Base-by-base conservation (phyloP, 441 rosid genomes). In the Bruguiera hainesii region DNA sequence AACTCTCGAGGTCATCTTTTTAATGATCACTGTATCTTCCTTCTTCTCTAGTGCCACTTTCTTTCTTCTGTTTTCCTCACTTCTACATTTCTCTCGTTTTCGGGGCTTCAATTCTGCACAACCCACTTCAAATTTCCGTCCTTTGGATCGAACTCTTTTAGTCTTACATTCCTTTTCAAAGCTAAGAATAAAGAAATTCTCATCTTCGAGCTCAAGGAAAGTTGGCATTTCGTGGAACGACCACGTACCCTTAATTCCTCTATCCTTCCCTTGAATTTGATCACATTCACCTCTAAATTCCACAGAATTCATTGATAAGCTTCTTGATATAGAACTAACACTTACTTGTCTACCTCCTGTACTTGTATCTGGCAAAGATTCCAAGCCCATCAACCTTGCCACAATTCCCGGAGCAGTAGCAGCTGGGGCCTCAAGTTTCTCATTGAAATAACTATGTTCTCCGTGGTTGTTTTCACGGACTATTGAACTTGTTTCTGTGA, bases 311-410 rank as follows among this genome's bases (percentile, higher is more conserved):
- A 77, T 76, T 0, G 87, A 89, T 46, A 77, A 71, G 80, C 87
- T 81, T 79, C 91, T 83, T 16, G 77, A n/a, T 50, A 80, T 63
- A 8, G 80, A 71, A 71, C 11, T 25, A 0, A 80, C 76, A 64
- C 56, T 8, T 3, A 28, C 56, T 28, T 57, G 63, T 13, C 10
- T 5, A n/a, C 49, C 49, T 65, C 42, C 57, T n/a, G 52, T 13
- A 21, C 23, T 37, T 8, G 31, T 21, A 42, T 62, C 51, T 0
- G 86, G 80, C 33, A 80, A 59, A 1, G 87, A 73, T 0, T 84
- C 86, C 79, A 88, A 80, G 25, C 92, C 97, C 97, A 86, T 90
- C 64, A 90, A 82, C 78, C 87, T 82, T 11, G 87, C 94, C 64
- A 90, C 88, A 66, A 88, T 67, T 60, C 90, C 86, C 0, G 90